Evolutionary conservation across 1,284 basidiomycete species (phyloP), one percentile per base, ranked within the genome.

Genomic region (Apiotrichum gamsii): DNA sequence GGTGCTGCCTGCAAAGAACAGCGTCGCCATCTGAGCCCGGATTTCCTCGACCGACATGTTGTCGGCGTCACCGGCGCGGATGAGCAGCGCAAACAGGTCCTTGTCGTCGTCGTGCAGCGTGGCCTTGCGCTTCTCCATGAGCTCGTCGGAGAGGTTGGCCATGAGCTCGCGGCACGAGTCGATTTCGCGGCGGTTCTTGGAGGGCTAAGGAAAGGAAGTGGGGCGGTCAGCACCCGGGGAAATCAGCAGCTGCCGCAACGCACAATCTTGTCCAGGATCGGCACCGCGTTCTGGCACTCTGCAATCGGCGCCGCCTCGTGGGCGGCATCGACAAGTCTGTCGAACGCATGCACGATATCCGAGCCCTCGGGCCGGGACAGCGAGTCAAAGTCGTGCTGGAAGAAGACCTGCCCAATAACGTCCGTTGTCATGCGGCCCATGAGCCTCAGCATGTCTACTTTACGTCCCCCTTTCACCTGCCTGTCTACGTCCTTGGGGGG

Each of bases 21-120:
- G 85, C 0, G 84, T 87, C 11, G 82, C 81, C 51, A 89, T 84
- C 65, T 87, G 85, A 49, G 78, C 82, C 19, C 83, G 72, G 3
- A 84, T 79, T 59, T 88, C 85, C 14, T 76, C 72, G 35, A 80
- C 77, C 6, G 79, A 77, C 75, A 89, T 14, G 20, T 75, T 74
- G 60, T 84, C 78, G 1, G 73, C 72, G 0, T 75, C 67, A 60
- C 82, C 83, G 3, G 82, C 82, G 31, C 76, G 77, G 49, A 85
- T 38, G 19, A 51, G 40, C 4, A 42, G 24, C 9, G 35, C 29
- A 28, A 51, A 33, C 6, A 51, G 25, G 32, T 51, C 45, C 25
- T 47, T 41, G 38, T 68, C 75, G 32, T 70, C 61, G 49, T 74
- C 71, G 5, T 53, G 39, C 2, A 70, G 49, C 18, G 70, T 57